Evolutionary conservation across 192 early-diverging fungal genomes (phyloP).

Genomic region (Coemansia sp.): DNA sequence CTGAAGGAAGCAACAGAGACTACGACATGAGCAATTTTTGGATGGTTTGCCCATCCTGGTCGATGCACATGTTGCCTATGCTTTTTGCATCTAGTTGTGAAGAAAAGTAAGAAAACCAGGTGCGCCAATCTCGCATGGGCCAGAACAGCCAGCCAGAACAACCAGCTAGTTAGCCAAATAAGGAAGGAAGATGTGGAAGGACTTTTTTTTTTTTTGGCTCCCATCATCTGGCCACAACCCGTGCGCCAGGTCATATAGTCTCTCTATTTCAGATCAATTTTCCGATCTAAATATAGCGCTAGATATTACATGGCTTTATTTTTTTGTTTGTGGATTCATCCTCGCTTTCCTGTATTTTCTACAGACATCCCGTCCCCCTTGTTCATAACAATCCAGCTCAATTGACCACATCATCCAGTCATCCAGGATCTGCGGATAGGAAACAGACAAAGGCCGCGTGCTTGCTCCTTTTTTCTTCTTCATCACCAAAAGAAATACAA

Average conservation of each 20-base stretch:
- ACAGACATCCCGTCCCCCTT: too few relatives aligned
- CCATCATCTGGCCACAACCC: conserved; percentile 2
- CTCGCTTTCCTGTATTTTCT: not conserved
- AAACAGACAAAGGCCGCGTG: too few relatives aligned
- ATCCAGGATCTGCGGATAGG: too few relatives aligned
- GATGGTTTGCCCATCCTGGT: not conserved
- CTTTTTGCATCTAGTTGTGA: too few relatives aligned
- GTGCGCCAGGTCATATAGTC: not conserved
- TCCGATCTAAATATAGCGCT: not conserved
- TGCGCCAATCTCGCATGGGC: too few relatives aligned
- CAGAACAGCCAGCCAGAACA: not conserved
- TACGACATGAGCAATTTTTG: not conserved
- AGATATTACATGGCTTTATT: not conserved
- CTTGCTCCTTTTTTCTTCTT: too few relatives aligned
- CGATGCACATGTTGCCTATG: too few relatives aligned
- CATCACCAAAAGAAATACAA: not conserved
- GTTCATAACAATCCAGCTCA: too few relatives aligned
- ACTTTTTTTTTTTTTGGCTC: not conserved
- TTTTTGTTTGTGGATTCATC: not conserved
- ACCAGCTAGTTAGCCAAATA: not conserved
- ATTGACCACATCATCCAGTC: too few relatives aligned
- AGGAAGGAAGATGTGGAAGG: too few relatives aligned
- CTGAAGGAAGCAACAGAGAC: not conserved
- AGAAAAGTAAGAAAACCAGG: too few relatives aligned
- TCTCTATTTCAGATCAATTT: not conserved